Evolutionary conservation across 768 basidiomycete species (phyloP).

Genomic region (Xanthoconium purpureum): DNA sequence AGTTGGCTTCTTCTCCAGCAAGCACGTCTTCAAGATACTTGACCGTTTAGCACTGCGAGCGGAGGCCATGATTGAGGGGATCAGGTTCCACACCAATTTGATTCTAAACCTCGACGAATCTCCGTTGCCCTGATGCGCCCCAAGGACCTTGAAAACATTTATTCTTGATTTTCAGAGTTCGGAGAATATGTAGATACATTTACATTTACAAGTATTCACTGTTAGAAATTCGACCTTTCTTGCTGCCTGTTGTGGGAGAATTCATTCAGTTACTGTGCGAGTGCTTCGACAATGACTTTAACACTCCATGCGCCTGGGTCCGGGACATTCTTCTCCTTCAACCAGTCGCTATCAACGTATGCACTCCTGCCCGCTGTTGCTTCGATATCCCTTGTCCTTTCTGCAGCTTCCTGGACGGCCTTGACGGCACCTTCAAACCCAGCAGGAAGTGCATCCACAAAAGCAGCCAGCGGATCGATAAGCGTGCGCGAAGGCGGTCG

Average conservation of each 20-base stretch:
- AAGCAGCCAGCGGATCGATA: constrained; percentile 86
- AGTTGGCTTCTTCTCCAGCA: not conserved
- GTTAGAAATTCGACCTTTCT: not conserved
- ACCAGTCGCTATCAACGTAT: constrained; percentile 70
- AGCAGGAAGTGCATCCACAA: constrained; percentile 42
- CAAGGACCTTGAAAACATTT: too few species aligned
- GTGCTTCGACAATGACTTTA: constrained; percentile 63
- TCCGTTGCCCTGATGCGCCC: not conserved
- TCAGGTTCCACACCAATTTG: not conserved
- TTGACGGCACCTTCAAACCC: constrained; percentile 53
- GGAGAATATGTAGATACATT: not conserved
- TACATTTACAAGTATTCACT: not conserved
- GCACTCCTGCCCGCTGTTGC: constrained; percentile 89
- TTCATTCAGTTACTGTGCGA: constrained; percentile 21
- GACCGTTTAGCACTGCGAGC: not conserved
- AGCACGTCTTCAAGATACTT: not conserved
- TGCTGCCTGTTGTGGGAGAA: not conserved
- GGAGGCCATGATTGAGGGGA: not conserved
- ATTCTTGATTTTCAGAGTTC: too few species aligned
- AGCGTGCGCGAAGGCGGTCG: constrained; percentile 88
- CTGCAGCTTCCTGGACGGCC: constrained; percentile 64
- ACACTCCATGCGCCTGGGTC: constrained; percentile 96
- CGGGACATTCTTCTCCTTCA: constrained; percentile 60
- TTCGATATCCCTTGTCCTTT: constrained; percentile 67
- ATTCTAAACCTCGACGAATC: not conserved